Evolutionary conservation across 257 asterid species (phyloP).

Genomic region (Fraxinus americana): DNA sequence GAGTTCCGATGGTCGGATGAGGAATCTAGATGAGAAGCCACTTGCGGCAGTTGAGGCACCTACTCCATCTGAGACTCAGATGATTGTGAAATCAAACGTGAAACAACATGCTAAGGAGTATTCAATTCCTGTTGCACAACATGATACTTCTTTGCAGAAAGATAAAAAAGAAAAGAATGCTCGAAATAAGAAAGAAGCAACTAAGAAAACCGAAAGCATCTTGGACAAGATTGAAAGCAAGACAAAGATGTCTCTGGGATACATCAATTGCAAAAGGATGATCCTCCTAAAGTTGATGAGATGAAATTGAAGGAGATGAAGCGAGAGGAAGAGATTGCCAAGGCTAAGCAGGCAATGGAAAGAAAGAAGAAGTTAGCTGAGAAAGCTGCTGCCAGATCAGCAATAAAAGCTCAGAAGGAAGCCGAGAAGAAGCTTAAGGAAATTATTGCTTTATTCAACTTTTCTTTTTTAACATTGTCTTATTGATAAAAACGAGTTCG

Average conservation of each 20-base stretch:
- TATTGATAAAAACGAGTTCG: too few relatives aligned
- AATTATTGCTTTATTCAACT: constrained; percentile 16
- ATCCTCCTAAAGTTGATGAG: constrained; percentile 60
- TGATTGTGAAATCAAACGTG: constrained; percentile 34
- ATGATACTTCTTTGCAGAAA: constrained; percentile 40
- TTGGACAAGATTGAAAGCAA: constrained; percentile 27
- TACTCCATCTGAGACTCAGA: constrained; percentile 43
- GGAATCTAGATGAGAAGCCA: constrained; percentile 76
- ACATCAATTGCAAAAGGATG: constrained; percentile 37
- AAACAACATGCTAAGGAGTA: constrained; percentile 54
- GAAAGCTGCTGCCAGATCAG: constrained; percentile 87
- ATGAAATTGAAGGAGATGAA: constrained; percentile 67
- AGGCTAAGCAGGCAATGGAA: constrained; percentile 73
- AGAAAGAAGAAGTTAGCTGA: constrained; percentile 83
- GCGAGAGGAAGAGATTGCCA: constrained; percentile 78
- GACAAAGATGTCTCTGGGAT: constrained; percentile 32
- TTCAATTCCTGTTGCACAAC: constrained; percentile 25
- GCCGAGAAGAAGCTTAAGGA: constrained; percentile 96
- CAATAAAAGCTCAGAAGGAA: constrained; percentile 74
- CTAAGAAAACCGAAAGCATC: constrained; percentile 29
- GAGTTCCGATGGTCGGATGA: constrained; percentile 73
- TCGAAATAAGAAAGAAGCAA: constrained; percentile 48
- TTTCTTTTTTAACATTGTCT: neutral
- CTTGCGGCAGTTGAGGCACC: constrained; percentile 43
- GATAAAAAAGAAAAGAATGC: constrained; percentile 4